Conservation (phyloP, 768 basidiomycete genomes). For the Pleurotus sapidus region DNA sequence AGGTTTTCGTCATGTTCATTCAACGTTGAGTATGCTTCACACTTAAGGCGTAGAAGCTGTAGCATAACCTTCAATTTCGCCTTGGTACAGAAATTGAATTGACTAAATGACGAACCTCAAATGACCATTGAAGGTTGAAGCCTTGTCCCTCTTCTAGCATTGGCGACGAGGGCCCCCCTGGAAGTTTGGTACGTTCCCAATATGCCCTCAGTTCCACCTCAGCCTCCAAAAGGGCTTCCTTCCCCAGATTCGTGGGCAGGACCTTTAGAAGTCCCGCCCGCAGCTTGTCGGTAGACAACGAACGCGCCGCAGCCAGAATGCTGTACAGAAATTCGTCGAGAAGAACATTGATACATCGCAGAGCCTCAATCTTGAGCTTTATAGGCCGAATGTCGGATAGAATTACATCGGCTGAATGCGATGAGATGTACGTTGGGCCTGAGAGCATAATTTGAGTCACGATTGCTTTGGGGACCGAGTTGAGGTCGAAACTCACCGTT, state of each 20-base stretch:
- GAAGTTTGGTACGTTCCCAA: slow-evolving; percentile 66
- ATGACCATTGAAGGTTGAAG: slow-evolving; percentile 73
- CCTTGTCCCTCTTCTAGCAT: slow-evolving; percentile 49
- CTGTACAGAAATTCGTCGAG: slow-evolving; percentile 83
- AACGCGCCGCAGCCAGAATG: slow-evolving; percentile 63
- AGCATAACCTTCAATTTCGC: slow-evolving; percentile 10
- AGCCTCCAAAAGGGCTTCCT: slow-evolving; percentile 90
- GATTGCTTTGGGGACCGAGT: slow-evolving; percentile 4
- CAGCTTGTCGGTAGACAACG: slow-evolving; percentile 71
- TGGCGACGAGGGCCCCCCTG: slow-evolving; percentile 20
- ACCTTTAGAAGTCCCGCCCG: slow-evolving; percentile 69
- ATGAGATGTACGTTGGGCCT: slow-evolving; percentile 77
- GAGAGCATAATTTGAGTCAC: slow-evolving; percentile 10
- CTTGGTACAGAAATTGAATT: slow-evolving; percentile 8
- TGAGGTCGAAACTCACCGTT: slow-evolving; percentile 32
- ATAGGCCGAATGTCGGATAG: slow-evolving; percentile 93
- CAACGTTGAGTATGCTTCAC: slow-evolving; percentile 84
- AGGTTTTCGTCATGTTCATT: slow-evolving; percentile 80
- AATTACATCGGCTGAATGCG: slow-evolving; percentile 85
- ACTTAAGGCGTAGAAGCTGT: slow-evolving; percentile 79
- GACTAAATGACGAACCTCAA: slow-evolving; percentile 52
- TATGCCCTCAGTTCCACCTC: slow-evolving; percentile 91
- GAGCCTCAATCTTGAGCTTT: slow-evolving; percentile 75
- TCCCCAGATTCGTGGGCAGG: slow-evolving; percentile 79
- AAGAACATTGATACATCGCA: slow-evolving; percentile 73